These are phyloP conservation scores for Dictyostelium citrinum DNA, from an alignment of 78 protist species.

Conservation along the genomic window DNA sequence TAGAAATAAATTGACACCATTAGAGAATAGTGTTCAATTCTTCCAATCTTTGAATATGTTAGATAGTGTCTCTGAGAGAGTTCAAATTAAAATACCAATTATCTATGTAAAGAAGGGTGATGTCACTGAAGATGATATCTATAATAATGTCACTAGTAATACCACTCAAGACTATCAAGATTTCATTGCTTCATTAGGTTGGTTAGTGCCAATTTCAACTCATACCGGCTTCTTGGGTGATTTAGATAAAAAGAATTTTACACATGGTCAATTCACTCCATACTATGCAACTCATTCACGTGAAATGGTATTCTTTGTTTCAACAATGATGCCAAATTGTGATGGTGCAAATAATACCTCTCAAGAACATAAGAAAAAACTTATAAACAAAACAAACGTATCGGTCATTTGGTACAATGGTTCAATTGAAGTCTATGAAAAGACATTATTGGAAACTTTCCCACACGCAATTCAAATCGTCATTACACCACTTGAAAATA, in stretches of 20 bases:
- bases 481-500: slow-evolving; percentile 17
- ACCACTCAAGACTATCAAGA: slow-evolving; percentile 30
- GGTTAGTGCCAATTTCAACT: slow-evolving; percentile 24
- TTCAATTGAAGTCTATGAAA: slow-evolving; percentile 40
- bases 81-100: slow-evolving; percentile 28
- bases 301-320: slow-evolving; percentile 43
- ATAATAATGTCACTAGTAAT: background rate
- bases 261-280: slow-evolving; percentile 38
- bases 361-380: slow-evolving; percentile 44
- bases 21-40: slow-evolving; percentile 37
- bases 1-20: slow-evolving; percentile 4
- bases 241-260: background rate
- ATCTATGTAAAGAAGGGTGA: slow-evolving; percentile 18
- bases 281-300: slow-evolving; percentile 25
- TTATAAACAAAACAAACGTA: background rate
- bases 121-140: slow-evolving; percentile 17
- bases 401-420: slow-evolving; percentile 55
- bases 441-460: background rate
- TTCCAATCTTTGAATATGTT: slow-evolving; percentile 30
- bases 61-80: slow-evolving; percentile 41
- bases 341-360: background rate
- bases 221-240: slow-evolving; percentile 55
- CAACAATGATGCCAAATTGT: slow-evolving; percentile 55
- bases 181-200: slow-evolving; percentile 19
- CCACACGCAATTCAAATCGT: slow-evolving; percentile 43